phyloP scores from a whole-genome alignment of 1,139 yeast species.

The Candida buenavistaensis region DNA sequence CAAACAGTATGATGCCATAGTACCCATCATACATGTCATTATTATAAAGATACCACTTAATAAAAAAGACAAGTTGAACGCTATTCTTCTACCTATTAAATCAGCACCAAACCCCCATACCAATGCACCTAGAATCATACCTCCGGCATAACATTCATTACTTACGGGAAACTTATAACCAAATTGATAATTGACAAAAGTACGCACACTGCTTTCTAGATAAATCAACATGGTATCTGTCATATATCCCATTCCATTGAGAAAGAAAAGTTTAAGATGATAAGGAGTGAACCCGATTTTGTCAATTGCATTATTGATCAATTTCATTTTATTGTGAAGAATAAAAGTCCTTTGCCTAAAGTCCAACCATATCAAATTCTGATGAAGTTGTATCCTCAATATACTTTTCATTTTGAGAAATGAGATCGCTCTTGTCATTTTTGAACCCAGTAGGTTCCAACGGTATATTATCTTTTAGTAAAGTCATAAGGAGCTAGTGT shows the following conservation, averaged over 20 bases:
- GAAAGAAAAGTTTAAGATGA: conserved; percentile 36
- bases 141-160: conserved; percentile 32
- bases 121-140: conserved; percentile 56
- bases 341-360: conserved; percentile 27
- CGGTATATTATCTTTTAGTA: no score
- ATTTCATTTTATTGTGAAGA: conserved; percentile 26
- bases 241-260: conserved; percentile 65
- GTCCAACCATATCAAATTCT: conserved; percentile 23
- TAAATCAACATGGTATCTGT: conserved; percentile 59
- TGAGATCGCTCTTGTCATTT: conserved; percentile 4
- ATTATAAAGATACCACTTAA: conserved; percentile 52
- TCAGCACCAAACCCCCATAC: conserved; percentile 63
- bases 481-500: no score
- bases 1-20: conserved; percentile 49
- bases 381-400: conserved; percentile 13
- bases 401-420: conserved; percentile 6
- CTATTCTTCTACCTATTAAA: conserved; percentile 55
- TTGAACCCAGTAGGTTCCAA: no score
- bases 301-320: conserved; percentile 34
- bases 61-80: conserved; percentile 55
- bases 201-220: conserved; percentile 38
- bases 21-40: conserved; percentile 52
- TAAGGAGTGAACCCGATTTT: conserved; percentile 39
- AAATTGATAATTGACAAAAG: conserved; percentile 44
- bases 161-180: conserved; percentile 33